phyloP scores from a whole-genome alignment of 805 yeast genomes.

The Saccharomycopsis selenospora region DNA sequence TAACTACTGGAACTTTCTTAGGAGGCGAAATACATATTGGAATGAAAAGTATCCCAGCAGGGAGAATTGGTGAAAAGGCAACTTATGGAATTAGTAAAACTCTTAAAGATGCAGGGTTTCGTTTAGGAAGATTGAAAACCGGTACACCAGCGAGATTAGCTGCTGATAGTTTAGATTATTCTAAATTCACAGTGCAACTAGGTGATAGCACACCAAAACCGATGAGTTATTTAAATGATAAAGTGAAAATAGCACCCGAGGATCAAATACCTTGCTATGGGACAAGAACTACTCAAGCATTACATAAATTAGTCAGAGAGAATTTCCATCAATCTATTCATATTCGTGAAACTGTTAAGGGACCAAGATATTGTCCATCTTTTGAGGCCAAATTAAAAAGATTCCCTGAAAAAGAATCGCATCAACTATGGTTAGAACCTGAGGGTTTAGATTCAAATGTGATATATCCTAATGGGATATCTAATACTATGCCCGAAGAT shows the following conservation, averaged over 20 bases:
- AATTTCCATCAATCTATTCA: constrained; percentile 83
- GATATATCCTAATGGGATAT: constrained; percentile 95
- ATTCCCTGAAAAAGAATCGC: constrained; percentile 68
- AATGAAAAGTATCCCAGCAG: constrained; percentile 70
- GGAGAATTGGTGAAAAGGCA: constrained; percentile 88
- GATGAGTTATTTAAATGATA: constrained; percentile 76
- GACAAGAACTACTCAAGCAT: constrained; percentile 66
- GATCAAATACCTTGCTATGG: constrained; percentile 65
- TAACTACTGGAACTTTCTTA: constrained; percentile 93
- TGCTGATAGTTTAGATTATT: constrained; percentile 61
- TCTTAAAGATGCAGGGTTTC: constrained; percentile 66
- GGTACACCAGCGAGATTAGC: constrained; percentile 95
- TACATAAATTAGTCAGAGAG: constrained; percentile 61
- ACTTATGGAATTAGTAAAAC: constrained; percentile 85
- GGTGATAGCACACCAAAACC: constrained; percentile 86
- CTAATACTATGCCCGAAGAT: constrained; percentile 94
- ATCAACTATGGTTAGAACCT: constrained; percentile 92
- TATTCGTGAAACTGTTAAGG: constrained; percentile 87
- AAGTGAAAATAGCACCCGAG: constrained; percentile 47
- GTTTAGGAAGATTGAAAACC: constrained; percentile 84
- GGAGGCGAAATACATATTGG: constrained; percentile 96
- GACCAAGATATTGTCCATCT: constrained; percentile 97
- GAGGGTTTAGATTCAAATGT: constrained; percentile 83
- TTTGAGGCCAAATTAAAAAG: constrained; percentile 82
- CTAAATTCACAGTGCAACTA: constrained; percentile 54